phyloP scores from a whole-genome alignment of 2,329 filamentous ascomycete genomes.

The Cercospora janseana region DNA sequence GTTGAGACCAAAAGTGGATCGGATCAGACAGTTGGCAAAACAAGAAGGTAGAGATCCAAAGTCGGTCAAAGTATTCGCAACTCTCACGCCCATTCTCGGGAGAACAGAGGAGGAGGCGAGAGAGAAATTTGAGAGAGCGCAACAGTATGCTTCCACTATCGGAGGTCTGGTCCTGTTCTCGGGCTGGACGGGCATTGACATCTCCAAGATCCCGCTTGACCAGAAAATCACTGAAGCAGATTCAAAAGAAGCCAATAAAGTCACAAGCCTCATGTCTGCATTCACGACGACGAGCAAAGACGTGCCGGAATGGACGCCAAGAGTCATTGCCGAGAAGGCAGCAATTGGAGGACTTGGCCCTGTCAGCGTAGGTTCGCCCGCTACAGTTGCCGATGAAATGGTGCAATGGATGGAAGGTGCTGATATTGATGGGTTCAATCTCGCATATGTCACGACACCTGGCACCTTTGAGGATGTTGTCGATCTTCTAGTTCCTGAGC shows the following conservation, averaged over 20 bases:
- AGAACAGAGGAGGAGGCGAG: slow-evolving; percentile 64
- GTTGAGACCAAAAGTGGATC: slow-evolving; percentile 61
- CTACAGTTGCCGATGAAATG: slow-evolving; percentile 49
- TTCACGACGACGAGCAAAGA: slow-evolving; percentile 46
- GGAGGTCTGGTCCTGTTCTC: slow-evolving; percentile 70
- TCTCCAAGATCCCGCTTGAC: slow-evolving; percentile 57
- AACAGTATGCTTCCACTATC: slow-evolving; percentile 61
- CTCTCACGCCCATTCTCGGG: slow-evolving; percentile 64
- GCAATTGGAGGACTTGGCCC: slow-evolving; percentile 52
- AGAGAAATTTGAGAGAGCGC: slow-evolving; percentile 61
- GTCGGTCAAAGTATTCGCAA: slow-evolving; percentile 65
- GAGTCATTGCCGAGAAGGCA: slow-evolving; percentile 48
- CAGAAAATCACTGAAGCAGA: slow-evolving; percentile 57
- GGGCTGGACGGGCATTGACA: slow-evolving; percentile 68
- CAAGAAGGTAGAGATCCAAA: slow-evolving; percentile 55
- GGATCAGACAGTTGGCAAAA: slow-evolving; percentile 56
- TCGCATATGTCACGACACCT: slow-evolving; percentile 52
- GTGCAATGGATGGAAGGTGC: slow-evolving; percentile 48
- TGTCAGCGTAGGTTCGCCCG: slow-evolving; percentile 48
- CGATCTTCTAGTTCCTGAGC: slow-evolving; percentile 50
- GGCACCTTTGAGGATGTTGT: slow-evolving; percentile 55
- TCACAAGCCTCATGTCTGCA: slow-evolving; percentile 37
- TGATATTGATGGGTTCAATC: slow-evolving; percentile 45
- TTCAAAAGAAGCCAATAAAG: slow-evolving; percentile 52
- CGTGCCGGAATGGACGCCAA: slow-evolving; percentile 48